Percentiles rank a stretch among this genome's conserved stretches.
phyloP scores from a whole-genome alignment of 345 rosid species.

The Mallotus nudiflorus region DNA sequence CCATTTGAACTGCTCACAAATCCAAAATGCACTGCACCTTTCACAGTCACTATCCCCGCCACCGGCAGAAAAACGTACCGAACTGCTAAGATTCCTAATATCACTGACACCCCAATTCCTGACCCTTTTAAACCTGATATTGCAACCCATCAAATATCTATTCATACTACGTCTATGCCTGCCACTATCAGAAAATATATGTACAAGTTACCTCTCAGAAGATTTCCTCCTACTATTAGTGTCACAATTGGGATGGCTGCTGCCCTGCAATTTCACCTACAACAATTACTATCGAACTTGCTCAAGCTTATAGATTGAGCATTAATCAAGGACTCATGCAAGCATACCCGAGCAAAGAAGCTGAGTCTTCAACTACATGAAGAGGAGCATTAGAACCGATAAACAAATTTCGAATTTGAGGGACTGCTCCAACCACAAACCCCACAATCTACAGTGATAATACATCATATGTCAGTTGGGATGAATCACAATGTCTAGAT shows the following conservation, averaged over 20 bases:
- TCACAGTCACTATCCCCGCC: slow-evolving; percentile 35
- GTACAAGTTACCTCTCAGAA: slow-evolving; percentile 38
- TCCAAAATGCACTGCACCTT: slow-evolving; percentile 34
- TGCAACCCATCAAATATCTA: not conserved
- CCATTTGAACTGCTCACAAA: slow-evolving; percentile 38
- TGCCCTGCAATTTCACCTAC: slow-evolving; percentile 21
- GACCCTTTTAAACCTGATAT: slow-evolving; percentile 53
- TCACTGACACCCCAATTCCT: slow-evolving; percentile 11
- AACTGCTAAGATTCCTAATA: slow-evolving; percentile 39
- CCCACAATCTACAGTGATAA: slow-evolving; percentile 27
- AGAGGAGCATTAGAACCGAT: slow-evolving; percentile 45
- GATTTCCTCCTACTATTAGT: slow-evolving; percentile 51
- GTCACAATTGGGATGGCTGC: slow-evolving; percentile 47
- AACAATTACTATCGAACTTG: no score
- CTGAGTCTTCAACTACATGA: slow-evolving; percentile 31
- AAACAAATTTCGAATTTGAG: slow-evolving; percentile 26
- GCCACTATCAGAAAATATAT: not conserved
- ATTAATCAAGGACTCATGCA: no score
- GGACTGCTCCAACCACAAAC: slow-evolving; percentile 30
- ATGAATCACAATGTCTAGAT: not conserved
- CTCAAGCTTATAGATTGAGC: not conserved
- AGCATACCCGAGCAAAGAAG: slow-evolving; percentile 44
- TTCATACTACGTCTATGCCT: not conserved
- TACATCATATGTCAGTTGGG: not conserved
- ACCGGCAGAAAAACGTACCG: slow-evolving; percentile 39